A percentile compares a stretch with the other conserved stretches of the same genome.
Conservation (phyloP, 225 moss, liverwort and hornwort species). For the Takakia lepidozioides region DNA sequence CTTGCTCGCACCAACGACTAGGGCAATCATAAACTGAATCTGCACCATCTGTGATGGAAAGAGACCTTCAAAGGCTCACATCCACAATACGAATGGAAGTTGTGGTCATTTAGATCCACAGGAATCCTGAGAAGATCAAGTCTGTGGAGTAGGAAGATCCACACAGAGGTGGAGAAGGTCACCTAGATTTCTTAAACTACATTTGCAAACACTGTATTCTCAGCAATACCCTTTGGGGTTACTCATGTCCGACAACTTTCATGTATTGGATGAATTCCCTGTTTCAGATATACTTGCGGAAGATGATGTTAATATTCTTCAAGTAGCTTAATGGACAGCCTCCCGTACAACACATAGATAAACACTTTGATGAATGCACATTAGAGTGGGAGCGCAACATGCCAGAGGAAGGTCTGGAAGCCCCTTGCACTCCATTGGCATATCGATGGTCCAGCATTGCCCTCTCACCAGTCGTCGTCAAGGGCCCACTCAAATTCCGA, state of each 20-base stretch:
- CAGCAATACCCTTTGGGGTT: neutral
- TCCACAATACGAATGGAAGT: too few species aligned
- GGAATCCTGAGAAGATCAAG: too few species aligned
- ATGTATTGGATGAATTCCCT: neutral
- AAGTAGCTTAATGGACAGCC: neutral
- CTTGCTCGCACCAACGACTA: too few species aligned
- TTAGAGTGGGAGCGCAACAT: slow-evolving; percentile 4
- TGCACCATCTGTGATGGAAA: too few species aligned
- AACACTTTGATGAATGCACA: neutral
- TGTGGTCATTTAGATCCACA: too few species aligned
- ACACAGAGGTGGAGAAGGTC: too few species aligned
- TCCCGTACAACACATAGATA: neutral
- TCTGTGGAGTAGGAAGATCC: too few species aligned
- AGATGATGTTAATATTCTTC: neutral
- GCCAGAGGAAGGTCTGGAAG: slow-evolving; percentile 39
- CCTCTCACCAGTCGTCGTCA: slow-evolving; percentile 24
- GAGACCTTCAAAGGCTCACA: too few species aligned
- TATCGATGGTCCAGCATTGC: slow-evolving; percentile 24
- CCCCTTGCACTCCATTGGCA: slow-evolving; percentile 29
- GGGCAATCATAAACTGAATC: too few species aligned
- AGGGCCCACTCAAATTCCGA: slow-evolving; percentile 40
- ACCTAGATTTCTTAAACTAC: too few species aligned
- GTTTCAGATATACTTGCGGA: too few species aligned
- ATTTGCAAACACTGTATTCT: too few species aligned
- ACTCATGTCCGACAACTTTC: neutral